A percentile compares a stretch with the other conserved stretches of the same genome.
phyloP scores from a whole-genome alignment of 768 basidiomycete genomes.

The Trametes villosa region DNA sequence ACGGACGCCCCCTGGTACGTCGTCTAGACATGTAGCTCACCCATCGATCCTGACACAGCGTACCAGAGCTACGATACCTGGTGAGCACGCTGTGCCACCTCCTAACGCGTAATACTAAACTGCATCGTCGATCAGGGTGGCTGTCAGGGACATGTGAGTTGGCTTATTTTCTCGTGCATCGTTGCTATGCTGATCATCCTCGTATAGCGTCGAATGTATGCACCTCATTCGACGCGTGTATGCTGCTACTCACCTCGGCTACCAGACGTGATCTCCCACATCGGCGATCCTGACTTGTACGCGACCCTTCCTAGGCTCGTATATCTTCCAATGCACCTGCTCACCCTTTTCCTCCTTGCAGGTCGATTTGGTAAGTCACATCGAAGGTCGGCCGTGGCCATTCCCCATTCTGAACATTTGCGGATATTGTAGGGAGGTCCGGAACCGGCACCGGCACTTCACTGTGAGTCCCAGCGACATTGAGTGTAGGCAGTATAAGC shows the following conservation, averaged over 20 bases:
- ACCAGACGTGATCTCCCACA: slow-evolving; percentile 73
- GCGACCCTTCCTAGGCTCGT: slow-evolving; percentile 31
- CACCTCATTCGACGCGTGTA: neutral
- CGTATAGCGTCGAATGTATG: slow-evolving; percentile 78
- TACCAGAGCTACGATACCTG: slow-evolving; percentile 63
- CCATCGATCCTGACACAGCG: neutral
- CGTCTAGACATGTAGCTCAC: neutral
- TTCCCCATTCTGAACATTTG: slow-evolving; percentile 14
- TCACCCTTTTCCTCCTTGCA: slow-evolving; percentile 30
- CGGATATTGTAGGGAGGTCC: slow-evolving; percentile 73
- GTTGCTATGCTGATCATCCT: slow-evolving; percentile 60
- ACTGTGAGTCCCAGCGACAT: slow-evolving; percentile 54
- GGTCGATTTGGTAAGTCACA: slow-evolving; percentile 79
- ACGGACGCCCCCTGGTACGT: slow-evolving; percentile 75
- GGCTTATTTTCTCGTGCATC: slow-evolving; percentile 47
- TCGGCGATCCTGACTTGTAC: slow-evolving; percentile 79
- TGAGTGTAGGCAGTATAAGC: neutral
- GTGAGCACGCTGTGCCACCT: slow-evolving; percentile 34
- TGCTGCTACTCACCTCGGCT: too few relatives aligned
- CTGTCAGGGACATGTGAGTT: slow-evolving; percentile 31
- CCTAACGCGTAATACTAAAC: neutral
- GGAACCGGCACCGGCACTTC: slow-evolving; percentile 83
- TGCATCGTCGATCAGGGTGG: slow-evolving; percentile 26
- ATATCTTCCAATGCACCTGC: neutral
- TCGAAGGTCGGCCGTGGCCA: slow-evolving; percentile 23